These are phyloP conservation scores for Aspergillus persii DNA, from an alignment of 2,329 filamentous ascomycete species.

Conservation along the genomic window DNA sequence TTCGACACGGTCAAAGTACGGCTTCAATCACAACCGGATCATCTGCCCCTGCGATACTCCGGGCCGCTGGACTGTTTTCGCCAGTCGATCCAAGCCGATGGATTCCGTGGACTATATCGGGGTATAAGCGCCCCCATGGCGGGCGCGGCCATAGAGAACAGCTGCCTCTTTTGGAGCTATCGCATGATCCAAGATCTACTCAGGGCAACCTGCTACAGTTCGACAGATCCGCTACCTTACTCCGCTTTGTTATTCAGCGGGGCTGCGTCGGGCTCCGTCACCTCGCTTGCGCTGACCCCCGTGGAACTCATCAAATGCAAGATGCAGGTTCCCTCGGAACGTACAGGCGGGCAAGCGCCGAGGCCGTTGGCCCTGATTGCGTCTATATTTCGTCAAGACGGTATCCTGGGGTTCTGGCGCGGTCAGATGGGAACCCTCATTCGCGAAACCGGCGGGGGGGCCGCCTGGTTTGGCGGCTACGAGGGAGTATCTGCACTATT, in stretches of 20 bases:
- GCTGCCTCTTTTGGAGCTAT: conserved; percentile 90
- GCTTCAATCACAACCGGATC: conserved; percentile 89
- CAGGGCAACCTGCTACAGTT: conserved; percentile 61
- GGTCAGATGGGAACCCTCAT: conserved; percentile 92
- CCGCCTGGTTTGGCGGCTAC: conserved; percentile 93
- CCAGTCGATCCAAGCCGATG: conserved; percentile 77
- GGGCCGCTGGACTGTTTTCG: conserved; percentile 92
- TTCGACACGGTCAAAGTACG: conserved; percentile 99
- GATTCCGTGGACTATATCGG: conserved; percentile 79
- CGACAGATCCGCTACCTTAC: conserved; percentile 64
- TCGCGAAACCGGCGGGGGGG: conserved; percentile 86
- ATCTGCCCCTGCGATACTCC: conserved; percentile 74
- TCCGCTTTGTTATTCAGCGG: conserved; percentile 74
- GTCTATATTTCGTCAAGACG: conserved; percentile 78
- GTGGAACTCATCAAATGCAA: conserved; percentile 98
- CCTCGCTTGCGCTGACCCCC: conserved; percentile 86
- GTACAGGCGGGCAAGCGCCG: conserved; percentile 46
- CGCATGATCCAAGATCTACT: conserved; percentile 62
- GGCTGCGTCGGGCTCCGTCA: conserved; percentile 82
- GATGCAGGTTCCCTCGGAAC: conserved; percentile 72
- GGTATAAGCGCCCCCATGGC: conserved; percentile 89
- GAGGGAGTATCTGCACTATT: conserved; percentile 75
- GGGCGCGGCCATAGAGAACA: conserved; percentile 88
- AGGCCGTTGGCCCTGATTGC: conserved; percentile 69
- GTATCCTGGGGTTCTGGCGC: conserved; percentile 86